Conservation (phyloP, 345 rosid species). For the Euphorbia peplus region DNA sequence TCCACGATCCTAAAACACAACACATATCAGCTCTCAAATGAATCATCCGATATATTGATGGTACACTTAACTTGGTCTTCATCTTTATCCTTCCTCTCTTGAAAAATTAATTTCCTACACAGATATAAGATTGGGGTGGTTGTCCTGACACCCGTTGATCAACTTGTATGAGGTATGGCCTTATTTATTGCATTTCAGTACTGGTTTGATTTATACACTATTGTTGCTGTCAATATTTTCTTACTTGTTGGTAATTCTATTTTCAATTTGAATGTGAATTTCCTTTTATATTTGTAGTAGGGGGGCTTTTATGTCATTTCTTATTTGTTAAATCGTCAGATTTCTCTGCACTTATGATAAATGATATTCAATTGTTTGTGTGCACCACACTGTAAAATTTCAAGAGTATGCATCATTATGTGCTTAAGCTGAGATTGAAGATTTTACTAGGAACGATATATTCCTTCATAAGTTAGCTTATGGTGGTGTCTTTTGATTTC, state of each 20-base stretch:
- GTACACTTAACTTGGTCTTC: too few relatives aligned
- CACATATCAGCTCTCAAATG: too few relatives aligned
- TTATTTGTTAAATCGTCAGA: not conserved
- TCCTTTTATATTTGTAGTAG: not conserved
- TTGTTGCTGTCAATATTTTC: not conserved
- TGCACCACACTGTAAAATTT: not conserved
- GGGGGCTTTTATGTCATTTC: not conserved
- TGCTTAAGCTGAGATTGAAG: too few relatives aligned
- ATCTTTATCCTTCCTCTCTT: too few relatives aligned
- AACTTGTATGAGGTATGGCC: constrained; percentile 80
- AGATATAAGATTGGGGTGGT: too few relatives aligned
- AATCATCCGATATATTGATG: too few relatives aligned
- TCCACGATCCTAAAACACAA: too few relatives aligned
- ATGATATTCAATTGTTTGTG: not conserved
- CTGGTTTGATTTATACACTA: not conserved
- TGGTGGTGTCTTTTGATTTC: not conserved
- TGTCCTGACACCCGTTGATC: too few relatives aligned
- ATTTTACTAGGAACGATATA: too few relatives aligned
- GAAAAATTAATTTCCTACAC: too few relatives aligned
- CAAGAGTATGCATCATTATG: not conserved
- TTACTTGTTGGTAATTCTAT: not conserved
- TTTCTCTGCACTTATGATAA: not conserved
- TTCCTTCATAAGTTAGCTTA: too few relatives aligned
- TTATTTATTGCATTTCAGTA: not conserved
- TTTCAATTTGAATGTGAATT: constrained; percentile 21